Base-by-base conservation (phyloP, 192 early-diverging fungal genomes). In the Tieghemiomyces parasiticus region DNA sequence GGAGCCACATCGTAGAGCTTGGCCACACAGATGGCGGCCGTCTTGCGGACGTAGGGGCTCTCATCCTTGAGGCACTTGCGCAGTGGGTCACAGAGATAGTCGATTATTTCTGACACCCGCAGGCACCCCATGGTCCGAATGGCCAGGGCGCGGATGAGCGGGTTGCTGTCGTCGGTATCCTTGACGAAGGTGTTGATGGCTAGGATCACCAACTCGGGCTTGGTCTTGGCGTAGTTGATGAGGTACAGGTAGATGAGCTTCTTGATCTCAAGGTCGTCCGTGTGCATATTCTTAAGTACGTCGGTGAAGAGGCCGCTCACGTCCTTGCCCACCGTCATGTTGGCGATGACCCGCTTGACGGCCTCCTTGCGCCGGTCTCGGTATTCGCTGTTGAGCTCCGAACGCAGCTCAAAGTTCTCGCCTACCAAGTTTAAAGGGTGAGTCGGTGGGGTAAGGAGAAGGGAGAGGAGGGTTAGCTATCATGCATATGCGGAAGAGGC, bases 261-360 rank as follows among this genome's bases (percentile, higher is more conserved):
- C 70, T 99, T 99, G 61, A 95, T 72, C 65, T 99, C 94, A 35
- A 99, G 72, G 71, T 97, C 90, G 59, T 96, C 94, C 2, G 93
- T 97, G 69, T 97, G 93, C 95, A 99, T 99, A 76, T 95, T 95
- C 68, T 97, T 97, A 35, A 99, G 80, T 22, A 99, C 93, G 62
- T 99, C 94, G 0, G 93, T 87, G 58, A 99, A 99, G 26, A 99
- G 76, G 1, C 83, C 81, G 60, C 83, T 87, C 60, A 99, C 95
- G 69, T 99, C 95, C 65, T 99, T 99, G 61, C 95, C 95, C 33
- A 99, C 90, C 10, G 95, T 99, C 95, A 99, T 99, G 72, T 99
- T 99, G 46, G 95, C 95, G 68, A 99, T 97, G 47, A 99, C 95
- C 68, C 93, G 89, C 63, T 95, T 93, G 33, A 99, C 94, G 0